These are phyloP conservation scores for Nemania sp. DNA, from an alignment of 2,329 filamentous ascomycete species.

Conservation along the genomic window DNA sequence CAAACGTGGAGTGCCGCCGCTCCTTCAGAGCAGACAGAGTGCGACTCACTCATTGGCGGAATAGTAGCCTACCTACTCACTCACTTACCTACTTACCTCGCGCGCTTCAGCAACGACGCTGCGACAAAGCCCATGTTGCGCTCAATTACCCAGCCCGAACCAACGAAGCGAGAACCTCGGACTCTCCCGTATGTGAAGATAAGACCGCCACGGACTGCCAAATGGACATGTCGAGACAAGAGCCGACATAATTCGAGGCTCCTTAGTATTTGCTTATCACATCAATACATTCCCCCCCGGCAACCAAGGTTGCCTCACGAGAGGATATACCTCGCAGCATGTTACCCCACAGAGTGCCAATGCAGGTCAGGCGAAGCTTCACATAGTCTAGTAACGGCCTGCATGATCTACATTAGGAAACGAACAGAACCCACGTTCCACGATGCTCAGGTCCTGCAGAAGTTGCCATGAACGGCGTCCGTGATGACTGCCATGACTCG, in stretches of 20 bases:
- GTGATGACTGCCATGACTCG: constrained; percentile 30
- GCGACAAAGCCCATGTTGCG: constrained; percentile 12
- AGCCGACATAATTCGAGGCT: constrained; percentile 14
- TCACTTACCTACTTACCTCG: background rate
- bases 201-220: constrained; percentile 15
- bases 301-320: constrained; percentile 15
- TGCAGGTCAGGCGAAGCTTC: constrained; percentile 45
- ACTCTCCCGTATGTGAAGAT: constrained; percentile 11
- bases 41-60: background rate
- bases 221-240: constrained; percentile 19
- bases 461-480: constrained; percentile 17
- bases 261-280: constrained; percentile 12
- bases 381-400: constrained; percentile 36
- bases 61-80: too few relatives aligned
- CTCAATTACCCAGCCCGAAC: background rate
- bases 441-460: constrained; percentile 35
- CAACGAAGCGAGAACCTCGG: constrained; percentile 3
- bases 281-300: constrained; percentile 10
- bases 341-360: constrained; percentile 48
- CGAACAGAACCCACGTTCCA: constrained; percentile 27
- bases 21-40: background rate
- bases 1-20: background rate
- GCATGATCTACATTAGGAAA: constrained; percentile 32
- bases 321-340: constrained; percentile 26
- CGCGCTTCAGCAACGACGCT: background rate